phyloP scores from a whole-genome alignment of 2,329 filamentous ascomycete genomes.

The Ophiostoma himal-ulmi region DNA sequence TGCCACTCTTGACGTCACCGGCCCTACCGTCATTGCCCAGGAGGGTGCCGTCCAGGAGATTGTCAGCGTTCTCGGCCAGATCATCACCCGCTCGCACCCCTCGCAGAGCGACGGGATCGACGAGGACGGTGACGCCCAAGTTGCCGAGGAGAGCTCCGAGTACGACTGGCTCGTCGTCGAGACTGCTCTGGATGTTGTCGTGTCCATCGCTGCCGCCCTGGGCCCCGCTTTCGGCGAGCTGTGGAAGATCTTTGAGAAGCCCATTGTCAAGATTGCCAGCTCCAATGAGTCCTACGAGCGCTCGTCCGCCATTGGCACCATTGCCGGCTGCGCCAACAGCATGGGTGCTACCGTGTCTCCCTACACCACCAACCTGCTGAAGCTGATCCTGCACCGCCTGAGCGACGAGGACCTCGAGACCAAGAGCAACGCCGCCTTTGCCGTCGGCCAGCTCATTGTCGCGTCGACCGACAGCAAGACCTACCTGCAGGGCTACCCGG shows the following conservation, averaged over 20 bases:
- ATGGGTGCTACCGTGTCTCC: slow-evolving; percentile 77
- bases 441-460: slow-evolving; percentile 75
- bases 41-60: slow-evolving; percentile 69
- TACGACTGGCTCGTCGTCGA: slow-evolving; percentile 97
- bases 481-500: slow-evolving; percentile 67
- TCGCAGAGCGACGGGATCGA: slow-evolving; percentile 88
- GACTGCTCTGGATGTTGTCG: slow-evolving; percentile 85
- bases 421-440: slow-evolving; percentile 93
- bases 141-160: slow-evolving; percentile 74
- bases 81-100: slow-evolving; percentile 85
- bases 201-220: slow-evolving; percentile 74
- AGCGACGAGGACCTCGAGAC: slow-evolving; percentile 85
- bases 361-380: slow-evolving; percentile 70
- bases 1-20: slow-evolving; percentile 83
- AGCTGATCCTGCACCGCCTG: slow-evolving; percentile 77
- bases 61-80: slow-evolving; percentile 65
- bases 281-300: slow-evolving; percentile 83
- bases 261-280: slow-evolving; percentile 78
- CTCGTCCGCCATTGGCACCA: slow-evolving; percentile 81
- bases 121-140: slow-evolving; percentile 69
- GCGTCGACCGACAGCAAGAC: slow-evolving; percentile 70
- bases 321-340: slow-evolving; percentile 83
- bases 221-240: slow-evolving; percentile 76
- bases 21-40: slow-evolving; percentile 74
- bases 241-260: slow-evolving; percentile 95